phyloP scores from a whole-genome alignment of 768 basidiomycete genomes.

The Rhodosporidiobolus sp. region DNA sequence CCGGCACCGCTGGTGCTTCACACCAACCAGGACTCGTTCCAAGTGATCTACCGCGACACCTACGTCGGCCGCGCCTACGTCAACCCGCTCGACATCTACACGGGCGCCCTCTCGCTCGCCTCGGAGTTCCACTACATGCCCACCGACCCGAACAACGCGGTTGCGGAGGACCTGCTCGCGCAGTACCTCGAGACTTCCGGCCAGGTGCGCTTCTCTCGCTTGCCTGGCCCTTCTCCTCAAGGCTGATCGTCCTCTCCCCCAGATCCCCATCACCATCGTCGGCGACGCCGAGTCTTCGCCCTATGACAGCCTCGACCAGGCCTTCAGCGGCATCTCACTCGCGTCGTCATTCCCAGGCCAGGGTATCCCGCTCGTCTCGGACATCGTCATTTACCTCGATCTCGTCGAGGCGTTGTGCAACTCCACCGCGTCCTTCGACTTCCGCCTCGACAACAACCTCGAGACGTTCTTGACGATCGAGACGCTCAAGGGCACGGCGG shows the following conservation, averaged over 20 bases:
- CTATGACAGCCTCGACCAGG: constrained; percentile 60
- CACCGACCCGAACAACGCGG: constrained; percentile 63
- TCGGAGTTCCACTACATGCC: constrained; percentile 68
- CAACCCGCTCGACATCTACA: constrained; percentile 53
- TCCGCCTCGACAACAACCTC: constrained; percentile 49
- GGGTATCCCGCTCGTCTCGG: constrained; percentile 51
- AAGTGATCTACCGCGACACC: constrained; percentile 59
- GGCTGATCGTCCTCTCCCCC: constrained; percentile 50
- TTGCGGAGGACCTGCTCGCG: constrained; percentile 54
- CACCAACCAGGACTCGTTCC: constrained; percentile 60
- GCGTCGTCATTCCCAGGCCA: constrained; percentile 44
- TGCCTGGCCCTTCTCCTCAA: background rate
- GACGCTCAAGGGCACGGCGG: constrained; percentile 55
- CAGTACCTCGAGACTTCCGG: constrained; percentile 60
- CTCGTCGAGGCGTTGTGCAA: constrained; percentile 49
- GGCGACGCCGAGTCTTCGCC: constrained; percentile 64
- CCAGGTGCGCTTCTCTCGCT: background rate
- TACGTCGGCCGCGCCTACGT: constrained; percentile 39
- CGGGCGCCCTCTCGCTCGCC: constrained; percentile 56
- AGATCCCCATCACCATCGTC: constrained; percentile 43
- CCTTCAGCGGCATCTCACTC: constrained; percentile 59
- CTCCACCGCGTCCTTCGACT: constrained; percentile 14
- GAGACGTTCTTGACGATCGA: constrained; percentile 60
- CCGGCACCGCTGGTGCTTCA: constrained; percentile 52
- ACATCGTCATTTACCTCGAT: constrained; percentile 59